Evolutionary conservation across 1,139 yeast genomes (phyloP).

Genomic region (Blastobotrys aristatus): DNA sequence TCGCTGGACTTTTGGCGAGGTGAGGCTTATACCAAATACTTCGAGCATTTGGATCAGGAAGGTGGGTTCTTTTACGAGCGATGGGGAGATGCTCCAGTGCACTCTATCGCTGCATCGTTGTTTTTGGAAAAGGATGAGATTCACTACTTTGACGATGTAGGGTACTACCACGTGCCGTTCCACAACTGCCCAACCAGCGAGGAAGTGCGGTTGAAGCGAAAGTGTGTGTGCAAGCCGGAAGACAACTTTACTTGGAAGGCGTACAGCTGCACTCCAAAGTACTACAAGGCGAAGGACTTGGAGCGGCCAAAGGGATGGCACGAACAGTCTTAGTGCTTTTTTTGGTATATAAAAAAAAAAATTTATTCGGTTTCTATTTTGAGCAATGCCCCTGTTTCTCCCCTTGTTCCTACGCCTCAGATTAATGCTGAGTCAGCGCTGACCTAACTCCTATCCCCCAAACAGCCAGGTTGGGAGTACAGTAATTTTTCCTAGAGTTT

Average conservation of each 20-base stretch:
- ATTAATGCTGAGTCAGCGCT: too few relatives aligned
- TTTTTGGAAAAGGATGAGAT: conserved; percentile 59
- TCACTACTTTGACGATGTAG: conserved; percentile 77
- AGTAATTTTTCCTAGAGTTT: too few relatives aligned
- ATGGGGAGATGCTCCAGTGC: conserved; percentile 97
- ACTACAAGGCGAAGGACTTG: conserved; percentile 56
- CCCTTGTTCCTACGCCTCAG: too few relatives aligned
- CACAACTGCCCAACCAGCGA: conserved; percentile 59
- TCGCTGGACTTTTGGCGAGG: conserved; percentile 72
- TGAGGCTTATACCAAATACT: conserved; percentile 60
- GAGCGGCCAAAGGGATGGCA: conserved; percentile 56
- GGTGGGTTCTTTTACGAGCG: too few relatives aligned
- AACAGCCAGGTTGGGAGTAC: too few relatives aligned
- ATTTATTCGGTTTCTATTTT: neutral
- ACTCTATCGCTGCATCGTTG: conserved; percentile 71
- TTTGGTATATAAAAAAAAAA: neutral
- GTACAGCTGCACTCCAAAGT: conserved; percentile 78
- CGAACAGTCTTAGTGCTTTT: neutral
- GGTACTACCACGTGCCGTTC: conserved; percentile 81
- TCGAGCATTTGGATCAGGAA: conserved; percentile 66
- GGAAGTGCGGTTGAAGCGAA: conserved; percentile 39
- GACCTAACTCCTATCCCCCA: too few relatives aligned
- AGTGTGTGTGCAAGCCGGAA: conserved; percentile 49
- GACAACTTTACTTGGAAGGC: conserved; percentile 83
- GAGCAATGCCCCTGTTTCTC: too few relatives aligned